Evolutionary conservation across 352 stramenopile species (phyloP).

Genomic region (Globisporangium radiosum): DNA sequence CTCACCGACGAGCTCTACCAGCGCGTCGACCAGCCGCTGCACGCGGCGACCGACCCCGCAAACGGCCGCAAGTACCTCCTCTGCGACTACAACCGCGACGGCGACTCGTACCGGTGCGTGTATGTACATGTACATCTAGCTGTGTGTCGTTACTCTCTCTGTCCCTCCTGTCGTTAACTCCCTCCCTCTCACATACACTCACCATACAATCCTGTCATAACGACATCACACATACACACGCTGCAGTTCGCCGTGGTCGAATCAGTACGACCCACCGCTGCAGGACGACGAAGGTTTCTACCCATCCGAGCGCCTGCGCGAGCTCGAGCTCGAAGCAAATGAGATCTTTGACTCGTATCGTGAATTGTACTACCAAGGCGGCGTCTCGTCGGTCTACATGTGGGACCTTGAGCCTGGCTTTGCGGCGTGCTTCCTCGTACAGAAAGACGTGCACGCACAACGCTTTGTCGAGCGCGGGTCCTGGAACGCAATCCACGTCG

Average conservation of each 20-base stretch:
- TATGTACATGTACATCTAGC: not conserved
- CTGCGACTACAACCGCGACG: constrained; percentile 95
- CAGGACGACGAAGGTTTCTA: constrained; percentile 86
- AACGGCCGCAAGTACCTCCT: constrained; percentile 90
- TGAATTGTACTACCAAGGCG: constrained; percentile 95
- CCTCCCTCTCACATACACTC: not conserved
- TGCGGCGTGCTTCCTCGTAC: constrained; percentile 91
- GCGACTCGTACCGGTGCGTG: constrained; percentile 74
- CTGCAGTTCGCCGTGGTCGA: constrained; percentile 87
- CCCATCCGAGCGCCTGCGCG: constrained; percentile 82
- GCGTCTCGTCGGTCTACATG: constrained; percentile 93
- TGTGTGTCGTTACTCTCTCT: not conserved
- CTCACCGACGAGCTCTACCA: constrained; percentile 91
- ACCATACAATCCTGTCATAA: no score
- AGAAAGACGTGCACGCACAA: constrained; percentile 87
- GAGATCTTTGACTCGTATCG: constrained; percentile 96
- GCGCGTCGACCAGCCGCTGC: constrained; percentile 89
- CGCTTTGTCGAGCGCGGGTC: constrained; percentile 76
- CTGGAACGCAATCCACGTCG: constrained; percentile 95
- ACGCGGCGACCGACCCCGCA: constrained; percentile 77
- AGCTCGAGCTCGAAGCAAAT: constrained; percentile 92
- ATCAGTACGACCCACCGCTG: constrained; percentile 81
- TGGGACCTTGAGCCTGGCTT: constrained; percentile 94
- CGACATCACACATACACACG: not conserved
- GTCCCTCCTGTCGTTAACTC: not conserved